Conservation (phyloP, 2,329 filamentous ascomycete genomes). For the Ceratocystis papillata region DNA sequence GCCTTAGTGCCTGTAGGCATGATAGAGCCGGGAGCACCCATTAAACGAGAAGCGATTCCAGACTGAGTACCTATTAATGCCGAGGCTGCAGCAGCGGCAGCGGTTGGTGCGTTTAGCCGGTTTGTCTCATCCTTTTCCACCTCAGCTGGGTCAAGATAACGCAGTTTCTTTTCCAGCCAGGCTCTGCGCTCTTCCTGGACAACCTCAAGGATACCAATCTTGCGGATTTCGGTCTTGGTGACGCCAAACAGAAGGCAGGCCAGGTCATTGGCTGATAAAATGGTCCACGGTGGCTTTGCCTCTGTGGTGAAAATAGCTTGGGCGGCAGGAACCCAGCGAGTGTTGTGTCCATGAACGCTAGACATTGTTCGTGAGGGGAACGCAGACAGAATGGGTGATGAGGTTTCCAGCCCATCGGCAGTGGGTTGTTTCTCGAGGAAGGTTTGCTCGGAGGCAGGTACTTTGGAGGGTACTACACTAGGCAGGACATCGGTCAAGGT, state of each 20-base stretch:
- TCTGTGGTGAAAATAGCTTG: constrained; percentile 99
- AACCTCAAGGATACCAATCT: constrained; percentile 88
- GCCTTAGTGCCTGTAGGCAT: constrained; percentile 26
- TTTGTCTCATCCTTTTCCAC: constrained; percentile 33
- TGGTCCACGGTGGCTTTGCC: constrained; percentile 81
- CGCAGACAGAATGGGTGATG: constrained; percentile 16
- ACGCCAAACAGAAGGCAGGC: constrained; percentile 75
- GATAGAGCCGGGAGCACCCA: constrained; percentile 67
- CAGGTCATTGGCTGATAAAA: constrained; percentile 88
- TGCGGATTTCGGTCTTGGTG: constrained; percentile 50
- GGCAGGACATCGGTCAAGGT: constrained; percentile 22
- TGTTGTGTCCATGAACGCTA: constrained; percentile 74
- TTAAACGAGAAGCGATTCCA: constrained; percentile 75
- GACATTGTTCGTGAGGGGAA: constrained; percentile 29
- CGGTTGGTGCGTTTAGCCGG: constrained; percentile 29
- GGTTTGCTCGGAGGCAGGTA: constrained; percentile 11
- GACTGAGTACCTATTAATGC: constrained; percentile 55
- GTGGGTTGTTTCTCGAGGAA: constrained; percentile 8
- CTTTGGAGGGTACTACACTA: constrained; percentile 8
- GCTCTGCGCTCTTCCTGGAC: constrained; percentile 78
- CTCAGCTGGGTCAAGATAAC: constrained; percentile 46
- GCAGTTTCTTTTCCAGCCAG: constrained; percentile 81
- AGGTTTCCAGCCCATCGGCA: not conserved
- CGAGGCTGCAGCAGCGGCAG: constrained; percentile 37
- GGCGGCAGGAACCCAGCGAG: constrained; percentile 78